Percentiles rank a stretch among this genome's conserved stretches.
These are phyloP conservation scores for Didymella exigua DNA, from an alignment of 2,329 filamentous ascomycete genomes.

Conservation along the genomic window DNA sequence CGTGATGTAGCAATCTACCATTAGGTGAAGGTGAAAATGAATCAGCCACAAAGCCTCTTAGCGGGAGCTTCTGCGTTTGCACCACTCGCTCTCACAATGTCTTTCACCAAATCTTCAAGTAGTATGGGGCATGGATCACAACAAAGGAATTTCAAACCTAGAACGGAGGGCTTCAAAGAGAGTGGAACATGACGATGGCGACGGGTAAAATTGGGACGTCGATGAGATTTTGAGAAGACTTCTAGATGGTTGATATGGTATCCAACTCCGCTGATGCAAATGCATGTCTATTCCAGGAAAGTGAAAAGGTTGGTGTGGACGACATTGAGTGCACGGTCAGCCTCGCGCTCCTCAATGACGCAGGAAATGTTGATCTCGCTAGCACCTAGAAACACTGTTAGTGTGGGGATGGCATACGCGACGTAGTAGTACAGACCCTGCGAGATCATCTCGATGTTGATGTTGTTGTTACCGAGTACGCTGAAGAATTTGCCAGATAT, in stretches of 20 bases:
- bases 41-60: background rate
- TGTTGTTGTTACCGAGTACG: constrained; percentile 86
- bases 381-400: constrained; percentile 65
- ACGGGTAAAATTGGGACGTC: background rate
- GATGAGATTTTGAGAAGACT: constrained; percentile 3
- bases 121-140: background rate
- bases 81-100: background rate
- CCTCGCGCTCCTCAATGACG: constrained; percentile 90
- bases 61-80: background rate
- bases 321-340: constrained; percentile 92
- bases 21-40: constrained; percentile 4
- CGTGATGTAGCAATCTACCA: background rate
- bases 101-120: background rate
- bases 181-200: background rate
- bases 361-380: constrained; percentile 99
- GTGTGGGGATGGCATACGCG: background rate
- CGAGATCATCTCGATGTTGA: constrained; percentile 99
- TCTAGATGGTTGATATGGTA: constrained; percentile 25
- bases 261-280: constrained; percentile 35
- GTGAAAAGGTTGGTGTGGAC: constrained; percentile 97
- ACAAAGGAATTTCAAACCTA: background rate
- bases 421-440: constrained; percentile 69
- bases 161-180: background rate
- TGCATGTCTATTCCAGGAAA: constrained; percentile 72
- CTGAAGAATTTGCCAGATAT: constrained; percentile 95